phyloP scores from a whole-genome alignment of 345 rosid genomes.

The Theobroma cacao region DNA sequence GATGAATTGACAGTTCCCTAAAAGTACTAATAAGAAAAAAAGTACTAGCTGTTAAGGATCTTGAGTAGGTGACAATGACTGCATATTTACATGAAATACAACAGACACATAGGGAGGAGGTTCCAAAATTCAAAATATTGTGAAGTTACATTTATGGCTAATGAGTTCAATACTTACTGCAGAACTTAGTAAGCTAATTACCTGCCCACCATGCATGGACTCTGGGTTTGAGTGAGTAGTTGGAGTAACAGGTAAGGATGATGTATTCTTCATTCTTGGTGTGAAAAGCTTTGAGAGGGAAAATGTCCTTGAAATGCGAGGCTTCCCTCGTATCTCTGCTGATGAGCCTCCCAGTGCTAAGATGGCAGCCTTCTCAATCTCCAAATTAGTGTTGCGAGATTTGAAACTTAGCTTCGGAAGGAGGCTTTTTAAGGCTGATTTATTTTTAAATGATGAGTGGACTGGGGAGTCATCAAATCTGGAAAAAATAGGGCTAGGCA shows the following conservation, averaged over 20 bases:
- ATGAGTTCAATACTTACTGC: slow-evolving; percentile 32
- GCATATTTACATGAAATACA: neutral
- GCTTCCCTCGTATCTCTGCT: slow-evolving; percentile 27
- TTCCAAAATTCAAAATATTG: neutral
- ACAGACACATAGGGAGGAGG: neutral
- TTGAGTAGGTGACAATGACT: neutral
- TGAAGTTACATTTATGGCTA: neutral
- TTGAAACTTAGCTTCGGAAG: slow-evolving; percentile 83
- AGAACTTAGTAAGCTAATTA: slow-evolving; percentile 37
- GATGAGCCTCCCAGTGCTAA: slow-evolving; percentile 60
- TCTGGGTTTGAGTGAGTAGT: slow-evolving; percentile 82
- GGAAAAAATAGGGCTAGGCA: slow-evolving; percentile 56
- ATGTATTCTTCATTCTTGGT: slow-evolving; percentile 48
- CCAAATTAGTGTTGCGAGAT: slow-evolving; percentile 40
- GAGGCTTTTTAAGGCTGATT: slow-evolving; percentile 48
- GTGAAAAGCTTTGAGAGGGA: slow-evolving; percentile 61
- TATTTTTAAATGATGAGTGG: slow-evolving; percentile 44
- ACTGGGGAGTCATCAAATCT: slow-evolving; percentile 32
- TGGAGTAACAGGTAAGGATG: slow-evolving; percentile 72
- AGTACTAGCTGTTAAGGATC: neutral
- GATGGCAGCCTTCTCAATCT: slow-evolving; percentile 76
- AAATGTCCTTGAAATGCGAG: slow-evolving; percentile 49
- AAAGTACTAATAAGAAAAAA: neutral
- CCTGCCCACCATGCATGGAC: slow-evolving; percentile 70
- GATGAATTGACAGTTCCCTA: neutral